Evolutionary conservation across 2,329 filamentous ascomycete genomes (phyloP).

Genomic region (Phaeosphaeria sp.): DNA sequence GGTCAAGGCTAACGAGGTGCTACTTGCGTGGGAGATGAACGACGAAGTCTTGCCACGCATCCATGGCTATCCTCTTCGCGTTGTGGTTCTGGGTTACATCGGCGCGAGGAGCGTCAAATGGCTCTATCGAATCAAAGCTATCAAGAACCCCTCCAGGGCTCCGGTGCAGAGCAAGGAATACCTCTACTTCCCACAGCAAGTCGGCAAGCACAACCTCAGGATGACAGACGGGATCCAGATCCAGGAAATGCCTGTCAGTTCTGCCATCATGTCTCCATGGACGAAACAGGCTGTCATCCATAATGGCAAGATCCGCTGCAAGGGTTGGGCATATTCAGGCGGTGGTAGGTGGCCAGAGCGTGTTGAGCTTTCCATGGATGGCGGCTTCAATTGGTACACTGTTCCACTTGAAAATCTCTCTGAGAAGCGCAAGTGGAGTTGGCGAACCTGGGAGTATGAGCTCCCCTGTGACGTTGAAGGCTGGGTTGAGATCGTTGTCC

Average conservation of each 20-base stretch:
- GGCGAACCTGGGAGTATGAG: slow-evolving; percentile 69
- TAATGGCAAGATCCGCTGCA: slow-evolving; percentile 63
- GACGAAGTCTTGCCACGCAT: slow-evolving; percentile 68
- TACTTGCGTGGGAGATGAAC: slow-evolving; percentile 77
- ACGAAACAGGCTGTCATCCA: slow-evolving; percentile 68
- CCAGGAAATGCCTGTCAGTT: slow-evolving; percentile 74
- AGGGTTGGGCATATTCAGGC: slow-evolving; percentile 53
- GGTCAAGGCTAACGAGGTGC: slow-evolving; percentile 69
- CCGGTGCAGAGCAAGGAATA: slow-evolving; percentile 72
- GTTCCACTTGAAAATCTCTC: slow-evolving; percentile 66
- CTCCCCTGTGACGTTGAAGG: slow-evolving; percentile 63
- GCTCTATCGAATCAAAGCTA: slow-evolving; percentile 68
- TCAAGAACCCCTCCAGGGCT: slow-evolving; percentile 61
- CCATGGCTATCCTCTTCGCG: slow-evolving; percentile 69
- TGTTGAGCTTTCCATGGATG: slow-evolving; percentile 69
- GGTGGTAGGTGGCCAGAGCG: slow-evolving; percentile 60
- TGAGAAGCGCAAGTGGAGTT: slow-evolving; percentile 67
- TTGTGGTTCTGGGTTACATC: slow-evolving; percentile 70
- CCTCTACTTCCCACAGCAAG: slow-evolving; percentile 71
- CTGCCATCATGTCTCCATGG: slow-evolving; percentile 69
- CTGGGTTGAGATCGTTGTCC: slow-evolving; percentile 54
- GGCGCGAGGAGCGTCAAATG: slow-evolving; percentile 69
- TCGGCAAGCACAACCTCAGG: slow-evolving; percentile 69
- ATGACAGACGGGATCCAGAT: slow-evolving; percentile 69
- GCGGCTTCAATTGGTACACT: slow-evolving; percentile 69